Evolutionary conservation across 2,329 filamentous ascomycete species (phyloP).

Genomic region (Eutypa lata): DNA sequence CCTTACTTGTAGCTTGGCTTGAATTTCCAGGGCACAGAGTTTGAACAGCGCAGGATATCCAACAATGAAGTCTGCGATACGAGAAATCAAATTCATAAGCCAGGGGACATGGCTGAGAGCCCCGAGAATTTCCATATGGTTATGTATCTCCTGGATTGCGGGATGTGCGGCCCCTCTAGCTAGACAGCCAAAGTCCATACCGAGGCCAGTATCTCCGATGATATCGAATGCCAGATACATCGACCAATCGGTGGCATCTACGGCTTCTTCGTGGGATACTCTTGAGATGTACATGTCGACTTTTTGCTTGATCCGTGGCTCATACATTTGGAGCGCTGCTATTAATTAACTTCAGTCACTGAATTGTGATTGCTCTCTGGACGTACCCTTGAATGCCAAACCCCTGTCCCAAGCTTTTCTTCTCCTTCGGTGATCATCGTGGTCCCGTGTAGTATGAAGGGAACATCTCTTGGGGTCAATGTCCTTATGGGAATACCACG

Average conservation of each 20-base stretch:
- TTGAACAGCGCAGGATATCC: slow-evolving; percentile 27
- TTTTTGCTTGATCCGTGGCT: slow-evolving; percentile 15
- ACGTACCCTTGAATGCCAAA: slow-evolving; percentile 19
- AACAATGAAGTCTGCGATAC: slow-evolving; percentile 26
- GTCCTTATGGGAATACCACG: slow-evolving; percentile 35
- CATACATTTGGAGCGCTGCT: slow-evolving; percentile 19
- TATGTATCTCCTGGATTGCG: slow-evolving; percentile 32
- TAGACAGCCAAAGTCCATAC: slow-evolving; percentile 22
- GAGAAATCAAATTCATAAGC: slow-evolving; percentile 27
- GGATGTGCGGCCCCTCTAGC: slow-evolving; percentile 19
- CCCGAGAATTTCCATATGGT: slow-evolving; percentile 30
- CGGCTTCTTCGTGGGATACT: slow-evolving; percentile 7
- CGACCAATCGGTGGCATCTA: slow-evolving; percentile 19
- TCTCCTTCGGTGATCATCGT: slow-evolving; percentile 15
- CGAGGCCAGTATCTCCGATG: slow-evolving; percentile 21
- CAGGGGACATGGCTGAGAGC: slow-evolving; percentile 32
- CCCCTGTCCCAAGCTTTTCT: slow-evolving; percentile 23
- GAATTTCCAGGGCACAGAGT: slow-evolving; percentile 25
- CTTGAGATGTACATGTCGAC: slow-evolving; percentile 13
- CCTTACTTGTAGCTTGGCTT: slow-evolving; percentile 28
- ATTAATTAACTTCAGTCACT: not conserved
- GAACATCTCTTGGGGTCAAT: slow-evolving; percentile 26
- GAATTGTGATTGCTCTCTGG: not conserved
- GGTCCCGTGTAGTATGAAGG: slow-evolving; percentile 35
- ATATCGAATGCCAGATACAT: slow-evolving; percentile 25